Base-by-base conservation (phyloP, 1,284 basidiomycete species). In the Irpex lacteus region DNA sequence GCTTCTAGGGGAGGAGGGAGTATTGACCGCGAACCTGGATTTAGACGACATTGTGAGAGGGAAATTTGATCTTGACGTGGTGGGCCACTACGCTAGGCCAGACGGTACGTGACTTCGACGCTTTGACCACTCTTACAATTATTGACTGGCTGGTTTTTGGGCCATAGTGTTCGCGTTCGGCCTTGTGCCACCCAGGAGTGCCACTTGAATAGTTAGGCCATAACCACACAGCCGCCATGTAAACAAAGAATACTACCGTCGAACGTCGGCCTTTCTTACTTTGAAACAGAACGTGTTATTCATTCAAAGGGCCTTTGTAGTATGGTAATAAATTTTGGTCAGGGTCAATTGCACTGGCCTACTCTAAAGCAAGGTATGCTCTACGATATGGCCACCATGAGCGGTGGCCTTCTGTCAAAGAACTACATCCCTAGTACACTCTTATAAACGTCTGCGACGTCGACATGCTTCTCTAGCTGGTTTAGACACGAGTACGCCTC, bases 1-100 rank as follows among this genome's bases (percentile, higher is more conserved):
- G 2, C 69, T 91, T 55, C 78, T 81, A 64, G 81, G 82, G 61
- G 73, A 80, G 55, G 87, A 90, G 69, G 90, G 86, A 9, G 77
- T 90, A 0, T 71, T 92, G 55, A 85, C 85, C 3, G 90, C 88
- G 0, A 83, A 87, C 68, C 71, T 92, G 62, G 85, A 91, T 72
- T 70, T 89, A 64, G 81, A 86, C 64, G 83, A 88, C 63, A 76
- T 87, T 59, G 66, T 84, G 3, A 78, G 89, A 57, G 89, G 88
- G 34, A 90, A 90, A 74, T 88, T 90, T 69, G 90, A 92, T 72
- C 75, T 92, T 63, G 91, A 92, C 71, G 80, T 83, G 2, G 81
- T 83, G 0, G 91, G 90, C 15, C 88, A 91, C 74, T 91, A 92
- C 73, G 81, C 87, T 1, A 73, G 90, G 64, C 80, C 84, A 47